phyloP scores from a whole-genome alignment of 2,329 filamentous ascomycete species.

The Sphaceloma murrayae region DNA sequence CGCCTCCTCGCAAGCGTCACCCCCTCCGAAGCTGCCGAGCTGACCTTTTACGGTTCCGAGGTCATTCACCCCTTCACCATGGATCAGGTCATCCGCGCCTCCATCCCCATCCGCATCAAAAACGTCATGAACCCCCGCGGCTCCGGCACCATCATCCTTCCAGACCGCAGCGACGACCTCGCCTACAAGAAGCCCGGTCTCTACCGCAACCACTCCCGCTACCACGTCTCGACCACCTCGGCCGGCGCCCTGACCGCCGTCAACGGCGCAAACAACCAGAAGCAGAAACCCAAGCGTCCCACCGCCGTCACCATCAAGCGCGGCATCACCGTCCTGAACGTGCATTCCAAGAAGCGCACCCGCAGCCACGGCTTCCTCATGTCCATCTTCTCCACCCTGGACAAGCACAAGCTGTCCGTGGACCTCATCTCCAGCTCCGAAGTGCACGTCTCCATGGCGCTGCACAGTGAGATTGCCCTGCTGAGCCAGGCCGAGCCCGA shows the following conservation, averaged over 20 bases:
- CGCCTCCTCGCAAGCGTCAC: slow-evolving; percentile 80
- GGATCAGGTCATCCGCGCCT: slow-evolving; percentile 74
- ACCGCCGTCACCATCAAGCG: slow-evolving; percentile 89
- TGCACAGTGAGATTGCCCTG: slow-evolving; percentile 64
- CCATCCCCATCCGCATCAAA: slow-evolving; percentile 81
- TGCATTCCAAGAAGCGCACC: slow-evolving; percentile 94
- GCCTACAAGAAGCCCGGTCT: slow-evolving; percentile 41
- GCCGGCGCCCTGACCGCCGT: not conserved
- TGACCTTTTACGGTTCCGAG: slow-evolving; percentile 69
- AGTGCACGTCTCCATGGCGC: slow-evolving; percentile 94
- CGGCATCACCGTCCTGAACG: slow-evolving; percentile 92
- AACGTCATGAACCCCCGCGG: slow-evolving; percentile 81
- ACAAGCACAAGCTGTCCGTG: slow-evolving; percentile 77
- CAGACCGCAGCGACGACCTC: slow-evolving; percentile 53
- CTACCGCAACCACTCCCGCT: slow-evolving; percentile 40
- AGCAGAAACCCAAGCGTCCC: slow-evolving; percentile 36
- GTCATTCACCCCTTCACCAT: slow-evolving; percentile 98
- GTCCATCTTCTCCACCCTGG: slow-evolving; percentile 82
- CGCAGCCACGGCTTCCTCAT: slow-evolving; percentile 95
- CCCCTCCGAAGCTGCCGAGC: slow-evolving; percentile 85
- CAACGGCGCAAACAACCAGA: slow-evolving; percentile 14
- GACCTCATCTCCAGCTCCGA: slow-evolving; percentile 95
- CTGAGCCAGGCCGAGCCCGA: slow-evolving; percentile 36
- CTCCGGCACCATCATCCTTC: slow-evolving; percentile 71
- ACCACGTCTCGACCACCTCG: slow-evolving; percentile 32